Conservation (phyloP, 768 basidiomycete species). For the Termitomyces sp. region DNA sequence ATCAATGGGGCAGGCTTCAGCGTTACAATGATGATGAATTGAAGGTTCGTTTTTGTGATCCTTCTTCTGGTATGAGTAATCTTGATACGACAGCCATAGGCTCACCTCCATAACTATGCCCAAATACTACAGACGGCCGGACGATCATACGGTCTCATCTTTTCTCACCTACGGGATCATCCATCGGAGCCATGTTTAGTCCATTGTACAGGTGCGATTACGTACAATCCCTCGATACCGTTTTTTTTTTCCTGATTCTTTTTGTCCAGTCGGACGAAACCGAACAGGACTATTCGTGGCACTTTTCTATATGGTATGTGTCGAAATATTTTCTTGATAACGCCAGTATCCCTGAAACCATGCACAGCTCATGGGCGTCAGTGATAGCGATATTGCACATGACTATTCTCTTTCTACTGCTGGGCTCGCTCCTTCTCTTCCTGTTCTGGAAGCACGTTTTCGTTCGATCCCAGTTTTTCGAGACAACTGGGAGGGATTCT, state of each 20-base stretch:
- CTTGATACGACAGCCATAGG: slow-evolving; percentile 13
- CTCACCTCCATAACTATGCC: slow-evolving; percentile 23
- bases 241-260: too few relatives aligned
- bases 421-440: slow-evolving; percentile 28
- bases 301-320: slow-evolving; percentile 26
- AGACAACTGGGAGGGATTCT: slow-evolving; percentile 27
- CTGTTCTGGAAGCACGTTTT: slow-evolving; percentile 24
- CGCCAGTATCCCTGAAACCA: neutral
- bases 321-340: too few relatives aligned
- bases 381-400: slow-evolving; percentile 30
- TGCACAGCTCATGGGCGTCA: slow-evolving; percentile 30
- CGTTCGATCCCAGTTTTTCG: slow-evolving; percentile 21
- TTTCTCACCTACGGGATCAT: slow-evolving; percentile 30
- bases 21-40: neutral
- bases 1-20: neutral
- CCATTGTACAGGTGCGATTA: slow-evolving; percentile 34
- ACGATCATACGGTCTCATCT: slow-evolving; percentile 25
- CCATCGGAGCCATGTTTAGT: slow-evolving; percentile 33
- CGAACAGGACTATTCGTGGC: slow-evolving; percentile 34
- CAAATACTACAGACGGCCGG: slow-evolving; percentile 26
- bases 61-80: neutral
- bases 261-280: slow-evolving; percentile 41
- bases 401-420: slow-evolving; percentile 35
- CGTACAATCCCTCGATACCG: too few relatives aligned
- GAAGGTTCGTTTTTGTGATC: neutral